These are phyloP conservation scores for Leersia perrieri DNA, from an alignment of 176 grass and related monocot genomes.

Conservation along the genomic window DNA sequence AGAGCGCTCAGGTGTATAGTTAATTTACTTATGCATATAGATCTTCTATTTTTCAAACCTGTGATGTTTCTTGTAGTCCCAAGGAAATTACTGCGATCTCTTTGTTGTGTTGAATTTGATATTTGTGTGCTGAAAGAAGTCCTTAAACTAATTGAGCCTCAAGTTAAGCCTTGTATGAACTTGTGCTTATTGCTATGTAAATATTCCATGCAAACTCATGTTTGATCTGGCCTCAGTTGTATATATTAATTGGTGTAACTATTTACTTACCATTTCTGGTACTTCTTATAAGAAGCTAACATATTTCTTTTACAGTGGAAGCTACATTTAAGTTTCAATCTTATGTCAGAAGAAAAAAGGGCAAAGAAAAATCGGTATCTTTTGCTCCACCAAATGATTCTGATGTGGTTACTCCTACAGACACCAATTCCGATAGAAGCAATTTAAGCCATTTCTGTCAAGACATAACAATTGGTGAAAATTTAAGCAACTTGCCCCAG, in stretches of 20 bases:
- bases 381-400: constrained; percentile 48
- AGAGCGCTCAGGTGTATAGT: constrained; percentile 16
- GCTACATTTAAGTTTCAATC: constrained; percentile 32
- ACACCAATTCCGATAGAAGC: constrained; percentile 22
- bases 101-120: not conserved
- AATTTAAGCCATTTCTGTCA: constrained; percentile 11
- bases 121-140: not conserved
- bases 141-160: not conserved
- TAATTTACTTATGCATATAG: constrained; percentile 4
- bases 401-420: not conserved
- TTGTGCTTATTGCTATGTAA: not conserved
- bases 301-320: constrained; percentile 36
- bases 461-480: constrained; percentile 20
- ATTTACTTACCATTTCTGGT: constrained; percentile 5
- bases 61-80: not conserved
- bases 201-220: not conserved
- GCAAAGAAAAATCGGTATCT: constrained; percentile 50
- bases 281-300: constrained; percentile 10
- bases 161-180: not conserved
- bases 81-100: not conserved
- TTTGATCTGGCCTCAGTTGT: not conserved
- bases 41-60: not conserved
- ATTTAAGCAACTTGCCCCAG: constrained; percentile 19
- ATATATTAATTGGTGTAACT: not conserved
- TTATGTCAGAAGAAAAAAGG: constrained; percentile 24